Base-by-base conservation (phyloP, 139 green algal genomes). In the Monoraphidium neglectum region DNA sequence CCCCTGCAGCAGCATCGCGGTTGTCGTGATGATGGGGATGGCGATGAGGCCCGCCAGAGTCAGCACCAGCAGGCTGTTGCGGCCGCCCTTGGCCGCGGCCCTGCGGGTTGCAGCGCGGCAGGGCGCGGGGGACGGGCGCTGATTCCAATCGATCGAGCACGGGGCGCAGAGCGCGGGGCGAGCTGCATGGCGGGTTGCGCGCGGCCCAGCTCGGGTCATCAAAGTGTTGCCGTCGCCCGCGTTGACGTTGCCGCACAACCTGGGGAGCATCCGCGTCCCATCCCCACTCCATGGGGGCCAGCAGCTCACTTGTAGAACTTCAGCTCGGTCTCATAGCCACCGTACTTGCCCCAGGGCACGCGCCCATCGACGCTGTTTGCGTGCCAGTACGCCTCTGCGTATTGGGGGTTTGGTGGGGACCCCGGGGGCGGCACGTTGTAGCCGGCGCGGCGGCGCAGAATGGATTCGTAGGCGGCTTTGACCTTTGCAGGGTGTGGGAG, bases 321-420 rank as follows among this genome's bases (percentile, higher is more conserved):
- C 73, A 32, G 38, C 73, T 79, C 73, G 33, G 47, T 79, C 47
- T 79, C 73, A 26, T 64, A 62, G 35, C 73, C 73, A 56, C 33
- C 36, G 38, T 36, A 80, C 56, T 69, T 24, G 24, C 75, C 75
- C 75, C 75, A 80, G 2, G 75, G 75, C 40, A 80, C 75, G 16
- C 75, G 68, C 2, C 75, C 75, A 38, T 80, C 75, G n/a, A 13
- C 21, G 3, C 51, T 57, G 66, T 74, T 65, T 30, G 75, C 53
- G 36, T 75, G 75, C 75, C 75, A 80, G 56, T 74, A 80, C 5
- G 75, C 54, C 43, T 69, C 54, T 16, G 75, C 75, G 36, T 80
- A 43, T 24, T 47, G 5, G 3, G 43, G 32, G 28, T 61, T 75
- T 37, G 70, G 70, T 0, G 75, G 28, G 30, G 65, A 70, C 1